These are phyloP conservation scores for Euphorbia celastroides DNA, from an alignment of 441 rosid species.

Conservation along the genomic window DNA sequence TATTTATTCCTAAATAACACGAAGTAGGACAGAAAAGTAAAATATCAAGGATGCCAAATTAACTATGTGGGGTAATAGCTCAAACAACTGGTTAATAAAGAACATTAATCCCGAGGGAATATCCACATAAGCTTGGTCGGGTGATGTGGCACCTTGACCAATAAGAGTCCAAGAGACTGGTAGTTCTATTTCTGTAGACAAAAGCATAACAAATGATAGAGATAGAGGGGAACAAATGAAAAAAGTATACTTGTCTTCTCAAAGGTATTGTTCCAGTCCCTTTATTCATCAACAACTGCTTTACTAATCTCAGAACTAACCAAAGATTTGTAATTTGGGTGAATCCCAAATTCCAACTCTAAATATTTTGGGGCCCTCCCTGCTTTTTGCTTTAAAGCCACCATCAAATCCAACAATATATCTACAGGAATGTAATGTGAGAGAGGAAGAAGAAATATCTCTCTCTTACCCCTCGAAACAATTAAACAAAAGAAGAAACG, in stretches of 20 bases:
- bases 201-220: constrained; percentile 39
- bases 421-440: constrained; percentile 54
- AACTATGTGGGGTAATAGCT: constrained; percentile 4
- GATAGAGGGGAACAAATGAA: constrained; percentile 36
- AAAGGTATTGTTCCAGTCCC: constrained; percentile 46
- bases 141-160: constrained; percentile 29
- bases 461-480: constrained; percentile 34
- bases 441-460: constrained; percentile 21
- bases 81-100: constrained; percentile 16
- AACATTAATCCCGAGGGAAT: constrained; percentile 21
- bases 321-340: constrained; percentile 49
- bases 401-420: constrained; percentile 49
- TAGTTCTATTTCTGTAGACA: constrained; percentile 28
- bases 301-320: constrained; percentile 46
- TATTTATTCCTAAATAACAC: constrained; percentile 1
- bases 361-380: constrained; percentile 41
- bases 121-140: constrained; percentile 33
- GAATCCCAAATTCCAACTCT: constrained; percentile 46
- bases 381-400: constrained; percentile 66
- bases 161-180: constrained; percentile 22
- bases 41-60: constrained; percentile 14
- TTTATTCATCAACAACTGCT: constrained; percentile 63
- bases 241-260: constrained; percentile 75
- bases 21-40: constrained; percentile 12
- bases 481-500: constrained; percentile 35